Percentiles rank a stretch among this genome's conserved stretches.
Evolutionary conservation across 768 basidiomycete species (phyloP).

Genomic region (Russula foetens): DNA sequence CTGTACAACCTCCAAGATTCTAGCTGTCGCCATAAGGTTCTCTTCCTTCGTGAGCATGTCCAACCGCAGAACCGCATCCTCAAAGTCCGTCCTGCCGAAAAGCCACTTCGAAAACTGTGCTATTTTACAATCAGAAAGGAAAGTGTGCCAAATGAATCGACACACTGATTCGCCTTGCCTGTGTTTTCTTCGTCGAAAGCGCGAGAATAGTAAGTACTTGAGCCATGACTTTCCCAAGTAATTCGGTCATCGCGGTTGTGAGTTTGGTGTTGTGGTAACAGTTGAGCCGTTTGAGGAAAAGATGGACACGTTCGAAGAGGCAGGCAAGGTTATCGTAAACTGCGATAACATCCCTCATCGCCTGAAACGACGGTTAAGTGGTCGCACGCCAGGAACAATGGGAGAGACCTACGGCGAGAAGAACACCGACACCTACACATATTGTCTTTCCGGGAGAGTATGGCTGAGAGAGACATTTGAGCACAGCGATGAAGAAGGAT

Average conservation of each 20-base stretch:
- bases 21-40: too few relatives aligned
- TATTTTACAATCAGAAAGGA: neutral
- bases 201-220: neutral
- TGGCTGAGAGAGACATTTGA: neutral
- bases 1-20: too few relatives aligned
- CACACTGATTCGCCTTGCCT: neutral
- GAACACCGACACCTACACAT: neutral
- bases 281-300: neutral
- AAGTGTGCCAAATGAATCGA: neutral
- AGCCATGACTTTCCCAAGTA: neutral
- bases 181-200: neutral
- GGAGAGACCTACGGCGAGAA: neutral
- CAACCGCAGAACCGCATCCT: neutral
- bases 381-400: neutral
- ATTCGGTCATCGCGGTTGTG: neutral
- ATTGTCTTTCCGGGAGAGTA: neutral
- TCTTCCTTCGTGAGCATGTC: neutral
- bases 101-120: neutral
- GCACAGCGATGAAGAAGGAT: neutral
- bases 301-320: neutral
- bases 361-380: neutral
- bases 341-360: neutral
- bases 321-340: neutral
- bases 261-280: neutral
- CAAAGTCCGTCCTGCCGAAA: neutral